phyloP scores from a whole-genome alignment of 768 basidiomycete genomes.

The Cantharellus cinnabarinus region DNA sequence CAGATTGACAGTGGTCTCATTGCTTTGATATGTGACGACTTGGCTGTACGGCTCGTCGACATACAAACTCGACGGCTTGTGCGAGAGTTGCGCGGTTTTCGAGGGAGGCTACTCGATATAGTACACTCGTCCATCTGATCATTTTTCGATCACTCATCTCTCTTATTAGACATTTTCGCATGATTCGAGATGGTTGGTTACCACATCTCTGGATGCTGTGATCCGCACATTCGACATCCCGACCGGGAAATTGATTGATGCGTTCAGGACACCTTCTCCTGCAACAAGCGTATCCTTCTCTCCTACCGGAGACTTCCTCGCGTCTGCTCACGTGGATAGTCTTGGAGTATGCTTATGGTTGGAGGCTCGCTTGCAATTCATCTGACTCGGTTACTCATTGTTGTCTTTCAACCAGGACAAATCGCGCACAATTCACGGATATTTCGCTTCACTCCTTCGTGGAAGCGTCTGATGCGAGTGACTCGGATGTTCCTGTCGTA shows the following conservation, averaged over 20 bases:
- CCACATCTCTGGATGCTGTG: slow-evolving; percentile 71
- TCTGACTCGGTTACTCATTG: neutral
- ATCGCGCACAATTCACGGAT: slow-evolving; percentile 83
- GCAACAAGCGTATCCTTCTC: slow-evolving; percentile 86
- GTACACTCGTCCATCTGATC: slow-evolving; percentile 25
- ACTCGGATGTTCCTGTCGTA: slow-evolving; percentile 36
- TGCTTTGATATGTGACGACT: slow-evolving; percentile 70
- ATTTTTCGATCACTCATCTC: slow-evolving; percentile 1
- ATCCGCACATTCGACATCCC: slow-evolving; percentile 94
- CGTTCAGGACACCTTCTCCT: slow-evolving; percentile 68
- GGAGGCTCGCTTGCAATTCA: neutral
- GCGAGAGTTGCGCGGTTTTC: slow-evolving; percentile 70
- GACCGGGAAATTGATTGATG: slow-evolving; percentile 79
- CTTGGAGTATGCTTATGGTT: slow-evolving; percentile 92
- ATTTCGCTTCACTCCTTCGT: slow-evolving; percentile 61
- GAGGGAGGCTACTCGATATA: slow-evolving; percentile 71
- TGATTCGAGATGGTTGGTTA: slow-evolving; percentile 84
- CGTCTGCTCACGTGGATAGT: slow-evolving; percentile 83
- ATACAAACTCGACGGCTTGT: slow-evolving; percentile 78
- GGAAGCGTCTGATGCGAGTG: slow-evolving; percentile 25
- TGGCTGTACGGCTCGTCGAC: slow-evolving; percentile 68
- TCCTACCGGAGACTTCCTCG: slow-evolving; percentile 87
- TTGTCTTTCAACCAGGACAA: slow-evolving; percentile 39
- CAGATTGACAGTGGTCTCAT: slow-evolving; percentile 75
- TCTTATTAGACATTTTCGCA: slow-evolving; percentile 66